Evolutionary conservation across 352 stramenopile species (phyloP).

Genomic region (Globisporangium cederbergense): DNA sequence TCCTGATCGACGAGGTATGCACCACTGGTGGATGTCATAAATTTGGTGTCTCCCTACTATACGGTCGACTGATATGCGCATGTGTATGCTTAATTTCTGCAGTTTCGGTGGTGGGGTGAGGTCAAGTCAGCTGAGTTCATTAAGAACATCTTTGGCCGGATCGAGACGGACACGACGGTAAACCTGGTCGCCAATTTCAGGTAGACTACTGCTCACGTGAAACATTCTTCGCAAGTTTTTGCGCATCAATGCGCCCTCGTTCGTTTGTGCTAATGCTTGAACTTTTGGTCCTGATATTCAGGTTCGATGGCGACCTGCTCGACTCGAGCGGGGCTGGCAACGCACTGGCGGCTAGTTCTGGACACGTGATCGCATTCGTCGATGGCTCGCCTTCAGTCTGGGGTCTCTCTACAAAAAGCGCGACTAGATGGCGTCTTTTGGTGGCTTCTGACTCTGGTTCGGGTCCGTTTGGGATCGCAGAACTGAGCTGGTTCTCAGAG

Average conservation of each 20-base stretch:
- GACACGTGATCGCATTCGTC: background rate
- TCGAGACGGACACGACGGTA: background rate
- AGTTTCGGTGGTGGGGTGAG: conserved; percentile 12
- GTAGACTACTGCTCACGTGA: background rate
- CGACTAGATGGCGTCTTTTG: conserved; percentile 18
- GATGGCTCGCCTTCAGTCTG: conserved; percentile 2
- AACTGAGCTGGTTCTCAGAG: conserved; percentile 31
- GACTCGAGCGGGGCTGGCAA: conserved; percentile 6
- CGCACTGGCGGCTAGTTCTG: background rate
- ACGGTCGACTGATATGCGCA: background rate
- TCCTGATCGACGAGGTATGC: conserved; percentile 49
- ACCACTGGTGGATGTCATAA: background rate
- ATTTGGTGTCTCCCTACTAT: background rate
- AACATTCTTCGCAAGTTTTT: background rate
- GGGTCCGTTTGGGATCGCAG: conserved; percentile 23
- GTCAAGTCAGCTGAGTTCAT: conserved; percentile 10
- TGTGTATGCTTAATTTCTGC: background rate
- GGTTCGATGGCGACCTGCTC: conserved; percentile 6
- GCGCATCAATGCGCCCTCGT: background rate
- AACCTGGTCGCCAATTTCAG: conserved; percentile 6
- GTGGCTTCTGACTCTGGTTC: conserved; percentile 19
- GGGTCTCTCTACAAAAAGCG: background rate
- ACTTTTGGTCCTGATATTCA: background rate
- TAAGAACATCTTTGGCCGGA: conserved; percentile 5
- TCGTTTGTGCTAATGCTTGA: background rate